Percentiles rank a stretch among this genome's conserved stretches.
Evolutionary conservation across 331 rosid genomes (phyloP).

Genomic region (Quercus lobata): DNA sequence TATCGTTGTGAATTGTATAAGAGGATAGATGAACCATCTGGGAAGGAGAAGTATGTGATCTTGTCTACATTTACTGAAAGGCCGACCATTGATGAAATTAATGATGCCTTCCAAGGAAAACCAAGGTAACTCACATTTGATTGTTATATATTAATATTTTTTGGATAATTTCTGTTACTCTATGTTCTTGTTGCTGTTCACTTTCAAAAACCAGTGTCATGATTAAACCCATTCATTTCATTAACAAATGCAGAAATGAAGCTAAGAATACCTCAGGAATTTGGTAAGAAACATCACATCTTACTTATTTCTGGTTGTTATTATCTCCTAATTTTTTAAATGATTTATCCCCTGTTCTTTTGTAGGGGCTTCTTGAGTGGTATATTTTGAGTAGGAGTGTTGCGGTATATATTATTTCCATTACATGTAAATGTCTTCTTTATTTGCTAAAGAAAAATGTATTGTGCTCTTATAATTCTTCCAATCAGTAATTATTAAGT

Average conservation of each 20-base stretch:
- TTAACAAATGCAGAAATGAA: slow-evolving; percentile 47
- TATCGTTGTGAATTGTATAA: slow-evolving; percentile 68
- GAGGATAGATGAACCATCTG: slow-evolving; percentile 70
- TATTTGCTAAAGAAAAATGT: too few relatives aligned
- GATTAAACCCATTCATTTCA: slow-evolving; percentile 9
- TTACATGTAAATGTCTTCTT: neutral
- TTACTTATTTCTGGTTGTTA: neutral
- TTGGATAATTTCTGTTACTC: neutral
- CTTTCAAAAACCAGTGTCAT: slow-evolving; percentile 8
- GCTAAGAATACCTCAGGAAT: slow-evolving; percentile 52
- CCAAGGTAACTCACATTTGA: slow-evolving; percentile 45
- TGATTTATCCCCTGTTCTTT: neutral
- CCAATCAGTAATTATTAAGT: neutral
- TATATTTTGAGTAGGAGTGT: slow-evolving; percentile 32
- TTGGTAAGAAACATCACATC: slow-evolving; percentile 45
- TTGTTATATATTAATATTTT: neutral
- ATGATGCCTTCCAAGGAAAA: slow-evolving; percentile 67
- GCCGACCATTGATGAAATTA: slow-evolving; percentile 69
- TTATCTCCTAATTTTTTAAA: too few relatives aligned
- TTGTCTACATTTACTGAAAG: slow-evolving; percentile 54
- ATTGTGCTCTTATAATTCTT: neutral
- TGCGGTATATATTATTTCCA: neutral
- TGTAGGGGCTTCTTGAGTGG: slow-evolving; percentile 62
- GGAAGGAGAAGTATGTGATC: slow-evolving; percentile 68
- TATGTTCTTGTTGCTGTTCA: neutral